Conservation (phyloP, 345 rosid species). For the Acer negundo region DNA sequence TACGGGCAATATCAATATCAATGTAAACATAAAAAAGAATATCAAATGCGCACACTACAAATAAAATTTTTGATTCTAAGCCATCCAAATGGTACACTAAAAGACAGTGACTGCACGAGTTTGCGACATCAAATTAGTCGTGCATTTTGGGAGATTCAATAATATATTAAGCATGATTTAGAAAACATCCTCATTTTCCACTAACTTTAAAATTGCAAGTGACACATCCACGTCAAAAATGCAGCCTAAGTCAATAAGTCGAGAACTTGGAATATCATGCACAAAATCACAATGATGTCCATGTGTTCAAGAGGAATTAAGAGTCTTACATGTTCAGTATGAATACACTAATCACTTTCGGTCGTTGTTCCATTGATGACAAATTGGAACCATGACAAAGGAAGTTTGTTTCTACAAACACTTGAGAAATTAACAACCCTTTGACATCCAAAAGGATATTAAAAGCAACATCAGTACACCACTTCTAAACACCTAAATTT, state of each 20-base stretch:
- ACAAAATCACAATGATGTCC: background rate
- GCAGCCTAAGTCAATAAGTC: background rate
- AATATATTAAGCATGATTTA: background rate
- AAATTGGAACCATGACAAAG: background rate
- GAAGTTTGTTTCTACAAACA: background rate
- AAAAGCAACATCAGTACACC: background rate
- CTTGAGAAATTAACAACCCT: background rate
- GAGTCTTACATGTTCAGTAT: constrained; percentile 7
- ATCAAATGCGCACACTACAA: background rate
- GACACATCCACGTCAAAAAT: background rate
- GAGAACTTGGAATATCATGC: background rate
- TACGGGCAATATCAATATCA: background rate
- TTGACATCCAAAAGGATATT: background rate
- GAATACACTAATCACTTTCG: too few relatives aligned
- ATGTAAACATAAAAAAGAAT: background rate
- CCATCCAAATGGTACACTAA: background rate
- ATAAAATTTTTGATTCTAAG: background rate
- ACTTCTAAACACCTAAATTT: background rate
- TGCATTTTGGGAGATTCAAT: background rate
- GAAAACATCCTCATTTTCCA: constrained; percentile 2
- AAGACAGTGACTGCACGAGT: background rate
- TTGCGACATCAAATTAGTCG: background rate
- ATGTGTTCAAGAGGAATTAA: background rate
- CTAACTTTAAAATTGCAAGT: background rate
- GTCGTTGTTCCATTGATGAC: background rate